phyloP scores from a whole-genome alignment of 352 stramenopile genomes.

The Thraustochytrium striatum region DNA sequence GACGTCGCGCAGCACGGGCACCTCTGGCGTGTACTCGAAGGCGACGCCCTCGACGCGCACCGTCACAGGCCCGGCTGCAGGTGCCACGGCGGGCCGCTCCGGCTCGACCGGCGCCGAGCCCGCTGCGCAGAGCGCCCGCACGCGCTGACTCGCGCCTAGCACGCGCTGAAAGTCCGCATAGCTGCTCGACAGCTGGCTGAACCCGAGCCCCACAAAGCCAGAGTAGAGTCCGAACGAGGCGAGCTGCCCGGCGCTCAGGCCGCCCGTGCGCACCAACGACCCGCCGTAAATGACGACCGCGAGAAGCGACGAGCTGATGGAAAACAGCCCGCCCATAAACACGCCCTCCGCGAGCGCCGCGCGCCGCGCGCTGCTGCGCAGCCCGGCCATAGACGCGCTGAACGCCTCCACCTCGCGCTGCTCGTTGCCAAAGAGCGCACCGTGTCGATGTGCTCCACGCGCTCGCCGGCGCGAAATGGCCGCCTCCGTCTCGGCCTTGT shows the following conservation, averaged over 20 bases:
- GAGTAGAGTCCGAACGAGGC: conserved; percentile 81
- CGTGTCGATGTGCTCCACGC: too few species aligned
- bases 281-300: conserved; percentile 78
- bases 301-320: conserved; percentile 77
- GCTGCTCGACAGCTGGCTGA: conserved; percentile 72
- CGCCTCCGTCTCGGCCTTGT: conserved; percentile 68
- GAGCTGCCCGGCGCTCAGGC: conserved; percentile 74
- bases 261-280: conserved; percentile 68
- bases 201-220: conserved; percentile 77
- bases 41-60: conserved; percentile 72
- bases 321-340: conserved; percentile 76
- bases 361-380: conserved; percentile 62
- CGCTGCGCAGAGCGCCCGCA: conserved; percentile 63
- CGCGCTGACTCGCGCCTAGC: conserved; percentile 51
- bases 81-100: neutral
- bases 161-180: conserved; percentile 58
- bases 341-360: conserved; percentile 69
- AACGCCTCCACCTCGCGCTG: conserved; percentile 56
- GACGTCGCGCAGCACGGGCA: conserved; percentile 64
- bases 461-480: conserved; percentile 57
- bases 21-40: conserved; percentile 73
- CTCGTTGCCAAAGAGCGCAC: conserved; percentile 75
- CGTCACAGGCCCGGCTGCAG: neutral
- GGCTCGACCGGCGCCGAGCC: neutral
- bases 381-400: neutral